Conservation (phyloP, 1,139 yeast genomes). For the Candida pseudoviswanathii region DNA sequence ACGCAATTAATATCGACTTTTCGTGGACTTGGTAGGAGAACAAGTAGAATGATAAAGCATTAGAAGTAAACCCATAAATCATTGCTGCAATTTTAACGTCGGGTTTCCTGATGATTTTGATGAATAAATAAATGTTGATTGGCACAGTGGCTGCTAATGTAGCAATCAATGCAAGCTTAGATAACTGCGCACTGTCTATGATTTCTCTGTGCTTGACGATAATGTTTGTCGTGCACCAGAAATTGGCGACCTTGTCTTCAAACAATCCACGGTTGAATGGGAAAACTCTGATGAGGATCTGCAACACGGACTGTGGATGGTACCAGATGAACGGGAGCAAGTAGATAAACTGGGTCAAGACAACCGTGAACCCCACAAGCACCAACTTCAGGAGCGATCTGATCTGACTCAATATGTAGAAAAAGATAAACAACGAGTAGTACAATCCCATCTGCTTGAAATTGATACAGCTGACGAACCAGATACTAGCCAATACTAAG, state of each 20-base stretch:
- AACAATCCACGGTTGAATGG: slow-evolving; percentile 95
- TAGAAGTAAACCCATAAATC: slow-evolving; percentile 75
- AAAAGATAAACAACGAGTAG: slow-evolving; percentile 87
- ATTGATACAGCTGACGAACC: slow-evolving; percentile 75
- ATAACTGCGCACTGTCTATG: slow-evolving; percentile 61
- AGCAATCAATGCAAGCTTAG: slow-evolving; percentile 58
- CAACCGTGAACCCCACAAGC: slow-evolving; percentile 64
- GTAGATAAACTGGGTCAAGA: slow-evolving; percentile 52
- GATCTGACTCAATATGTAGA: slow-evolving; percentile 59
- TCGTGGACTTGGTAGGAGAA: slow-evolving; percentile 97
- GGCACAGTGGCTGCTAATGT: slow-evolving; percentile 75
- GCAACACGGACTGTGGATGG: slow-evolving; percentile 21
- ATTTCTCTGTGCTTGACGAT: slow-evolving; percentile 66
- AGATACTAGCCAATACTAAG: slow-evolving; percentile 69
- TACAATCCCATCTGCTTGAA: slow-evolving; percentile 97
- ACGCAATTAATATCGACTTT: slow-evolving; percentile 83
- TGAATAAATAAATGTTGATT: slow-evolving; percentile 54
- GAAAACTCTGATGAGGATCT: slow-evolving; percentile 67
- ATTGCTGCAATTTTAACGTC: slow-evolving; percentile 22
- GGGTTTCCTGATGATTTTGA: slow-evolving; percentile 39
- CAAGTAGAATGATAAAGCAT: slow-evolving; percentile 85
- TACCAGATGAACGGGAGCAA: slow-evolving; percentile 62
- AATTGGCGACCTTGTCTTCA: slow-evolving; percentile 96
- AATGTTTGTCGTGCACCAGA: slow-evolving; percentile 91
- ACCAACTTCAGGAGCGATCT: slow-evolving; percentile 42